Conservation (phyloP, 148 eudicot genomes). For the Selenicereus undatus region DNA sequence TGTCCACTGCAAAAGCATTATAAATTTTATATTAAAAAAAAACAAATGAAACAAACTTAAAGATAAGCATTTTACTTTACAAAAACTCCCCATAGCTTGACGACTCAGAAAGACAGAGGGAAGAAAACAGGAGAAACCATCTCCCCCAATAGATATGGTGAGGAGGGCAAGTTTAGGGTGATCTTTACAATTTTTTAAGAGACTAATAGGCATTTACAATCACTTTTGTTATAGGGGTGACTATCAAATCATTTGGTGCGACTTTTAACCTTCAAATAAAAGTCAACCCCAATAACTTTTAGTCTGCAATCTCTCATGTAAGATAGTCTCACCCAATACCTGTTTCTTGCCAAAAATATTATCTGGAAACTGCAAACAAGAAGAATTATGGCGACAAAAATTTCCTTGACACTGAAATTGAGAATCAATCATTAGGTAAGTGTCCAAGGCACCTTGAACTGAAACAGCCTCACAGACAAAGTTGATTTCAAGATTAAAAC, state of each 20-base stretch:
- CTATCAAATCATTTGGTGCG: background rate
- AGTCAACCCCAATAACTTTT: background rate
- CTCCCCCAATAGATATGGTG: background rate
- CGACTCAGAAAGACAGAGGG: background rate
- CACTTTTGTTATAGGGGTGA: too few species aligned
- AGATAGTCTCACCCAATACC: background rate
- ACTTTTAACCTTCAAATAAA: background rate
- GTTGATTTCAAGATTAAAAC: background rate
- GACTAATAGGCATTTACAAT: background rate
- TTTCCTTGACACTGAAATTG: background rate
- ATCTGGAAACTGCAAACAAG: too few species aligned
- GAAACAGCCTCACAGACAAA: background rate
- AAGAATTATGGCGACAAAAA: background rate
- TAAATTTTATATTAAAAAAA: slow-evolving; percentile 23
- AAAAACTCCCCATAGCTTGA: too few species aligned
- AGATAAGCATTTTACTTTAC: background rate
- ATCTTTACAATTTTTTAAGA: background rate
- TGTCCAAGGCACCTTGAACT: background rate
- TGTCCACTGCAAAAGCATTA: slow-evolving; percentile 24
- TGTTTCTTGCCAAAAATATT: background rate
- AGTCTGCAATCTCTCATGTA: background rate
- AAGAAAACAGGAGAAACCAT: background rate
- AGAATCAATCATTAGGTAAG: slow-evolving; percentile 1
- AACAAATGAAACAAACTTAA: background rate
- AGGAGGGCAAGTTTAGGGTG: background rate